Evolutionary conservation across 805 yeast species (phyloP), one percentile per base, ranked within the genome.

Genomic region (Candida silvatica): DNA sequence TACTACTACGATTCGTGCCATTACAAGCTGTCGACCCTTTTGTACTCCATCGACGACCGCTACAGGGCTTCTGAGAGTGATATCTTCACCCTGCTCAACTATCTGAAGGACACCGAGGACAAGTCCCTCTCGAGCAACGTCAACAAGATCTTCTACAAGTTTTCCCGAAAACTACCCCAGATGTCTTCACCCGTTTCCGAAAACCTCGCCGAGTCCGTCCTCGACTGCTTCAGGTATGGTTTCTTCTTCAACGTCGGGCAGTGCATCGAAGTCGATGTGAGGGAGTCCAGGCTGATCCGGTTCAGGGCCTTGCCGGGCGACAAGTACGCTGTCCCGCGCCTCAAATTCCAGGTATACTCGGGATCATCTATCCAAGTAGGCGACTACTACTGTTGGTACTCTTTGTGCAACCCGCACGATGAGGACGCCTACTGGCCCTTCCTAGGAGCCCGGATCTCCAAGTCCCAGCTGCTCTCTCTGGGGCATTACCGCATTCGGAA

Each of bases 61-160:
- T 40, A 39, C 20, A 36, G 37, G 32, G 36, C 42, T 20, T 20
- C 35, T 7, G 47, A 42, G 19, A 37, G 43, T 14, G 49, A 45
- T 20, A 39, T 45, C 20, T 4, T 45, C 14, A 43, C 46, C 11
- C 31, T 45, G 19, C 33, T 44, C 31, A 45, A 45, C 35, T 45
- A 40, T 31, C 37, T 45, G 34, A 34, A 39, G 14, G 32, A 29
- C 16, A 28, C 26, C 6, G 14, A 24, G 6, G 19, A 19, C 19
- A 11, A 6, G 6, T 28, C 25, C 15, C 27, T 32, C 29, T 3
- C 29, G 15, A 11, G 11, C 14, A 31, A 19, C 16, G 29, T 29
- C 19, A 7, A 8, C 8, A 27, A 7, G 14, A 8, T 8, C 14
- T 8, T 8, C 14, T 7, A 14, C 14, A 27, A n/a, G n/a, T 7